Percentiles rank a stretch among this genome's conserved stretches.
Conservation (phyloP, 75 land plant genomes). For the Pseudotsuga menziesii region DNA sequence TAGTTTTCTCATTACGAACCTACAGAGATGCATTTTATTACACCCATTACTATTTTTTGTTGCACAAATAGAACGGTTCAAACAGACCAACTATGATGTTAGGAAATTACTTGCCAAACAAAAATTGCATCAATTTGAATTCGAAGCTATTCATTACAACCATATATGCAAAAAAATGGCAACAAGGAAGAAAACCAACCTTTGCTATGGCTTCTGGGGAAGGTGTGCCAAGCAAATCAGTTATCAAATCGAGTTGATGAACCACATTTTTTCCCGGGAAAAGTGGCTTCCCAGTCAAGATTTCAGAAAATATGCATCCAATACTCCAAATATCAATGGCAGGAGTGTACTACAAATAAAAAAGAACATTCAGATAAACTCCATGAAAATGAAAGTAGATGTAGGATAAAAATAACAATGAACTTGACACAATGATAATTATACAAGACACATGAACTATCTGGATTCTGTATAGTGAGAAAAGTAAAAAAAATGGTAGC, state of each 20-base stretch:
- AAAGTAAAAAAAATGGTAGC: too few species aligned
- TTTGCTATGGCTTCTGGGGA: constrained; percentile 67
- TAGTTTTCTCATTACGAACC: constrained; percentile 94
- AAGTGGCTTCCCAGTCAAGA: constrained; percentile 81
- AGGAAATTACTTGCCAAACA: background rate
- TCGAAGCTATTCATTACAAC: background rate
- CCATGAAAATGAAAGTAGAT: background rate
- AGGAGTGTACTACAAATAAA: constrained; percentile 72
- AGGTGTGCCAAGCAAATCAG: constrained; percentile 87
- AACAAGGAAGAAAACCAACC: constrained; percentile 26
- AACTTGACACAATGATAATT: too few species aligned
- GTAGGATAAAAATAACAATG: background rate
- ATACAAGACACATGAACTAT: too few species aligned
- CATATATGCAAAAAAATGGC: background rate
- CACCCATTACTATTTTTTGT: background rate
- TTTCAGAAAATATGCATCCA: constrained; percentile 92
- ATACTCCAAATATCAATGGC: constrained; percentile 98
- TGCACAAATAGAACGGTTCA: background rate
- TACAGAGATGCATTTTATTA: constrained; percentile 17
- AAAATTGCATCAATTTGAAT: background rate
- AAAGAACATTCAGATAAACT: background rate
- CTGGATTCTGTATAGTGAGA: too few species aligned
- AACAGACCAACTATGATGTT: background rate
- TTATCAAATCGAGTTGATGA: constrained; percentile 88
- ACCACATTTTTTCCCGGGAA: constrained; percentile 97